Base-by-base conservation (phyloP, 2,329 filamentous ascomycete species). In the Phoma sp. region DNA sequence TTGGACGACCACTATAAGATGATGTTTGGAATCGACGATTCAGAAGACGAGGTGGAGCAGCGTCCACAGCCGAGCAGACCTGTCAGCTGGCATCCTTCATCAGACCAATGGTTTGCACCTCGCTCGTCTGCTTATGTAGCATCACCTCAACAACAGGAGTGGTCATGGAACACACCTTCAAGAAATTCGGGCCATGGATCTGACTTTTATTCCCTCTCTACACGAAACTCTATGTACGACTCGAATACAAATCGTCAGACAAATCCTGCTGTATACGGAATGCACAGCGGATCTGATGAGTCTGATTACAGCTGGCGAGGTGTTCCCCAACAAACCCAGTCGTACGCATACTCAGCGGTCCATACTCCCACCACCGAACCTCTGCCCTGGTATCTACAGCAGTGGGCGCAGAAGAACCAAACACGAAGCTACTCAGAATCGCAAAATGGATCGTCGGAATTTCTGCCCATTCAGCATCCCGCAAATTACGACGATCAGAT, bases 61-160 rank as follows among this genome's bases (percentile, higher is more conserved):
- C 65, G 57, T 36, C 65, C 58, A 36, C 64, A 72, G 44, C 58
- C 64, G 31, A 63, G 61, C 44, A 65, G 89, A 37, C 89, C 89
- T 6, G 79, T 90, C 40, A 92, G 89, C 79, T 92, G 90, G 90
- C 90, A 92, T 71, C 88, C 89, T 2, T 83, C 84, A 21, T 84
- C 87, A 9, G 80, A 84, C 54, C 73, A 72, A 31, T 71, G 78
- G 60, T 57, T 61, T 31, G 51, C 58, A 35, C 50, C 63, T 17
- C 62, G 52, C 24, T 61, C 64, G 22, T 64, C 70, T 10, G 58
- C 60, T 39, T 59, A 65, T 47, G 62, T 62, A 15, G 68, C 69
- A 13, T 65, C 63, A 6, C 54, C 60, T 33, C 62, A 63, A 9
- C 58, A 66, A 25, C 64, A 76, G 53, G 67, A 67, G 48, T 71